Conservation (phyloP, 345 rosid species). For the Linum usitatissimum region DNA sequence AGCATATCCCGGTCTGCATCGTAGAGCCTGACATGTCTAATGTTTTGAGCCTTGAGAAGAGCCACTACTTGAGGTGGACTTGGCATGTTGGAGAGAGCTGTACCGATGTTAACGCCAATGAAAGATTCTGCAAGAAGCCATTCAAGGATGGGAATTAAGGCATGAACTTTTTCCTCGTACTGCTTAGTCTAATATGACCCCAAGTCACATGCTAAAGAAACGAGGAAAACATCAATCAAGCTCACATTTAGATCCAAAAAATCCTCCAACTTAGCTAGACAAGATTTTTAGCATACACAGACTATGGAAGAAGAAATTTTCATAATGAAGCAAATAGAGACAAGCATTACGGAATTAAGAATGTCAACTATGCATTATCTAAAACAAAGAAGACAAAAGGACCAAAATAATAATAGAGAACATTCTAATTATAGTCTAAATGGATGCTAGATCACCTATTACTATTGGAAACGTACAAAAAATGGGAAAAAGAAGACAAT, state of each 20-base stretch:
- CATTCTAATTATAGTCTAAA: not conserved
- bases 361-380: not conserved
- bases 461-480: not conserved
- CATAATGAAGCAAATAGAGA: too few relatives aligned
- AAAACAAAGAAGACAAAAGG: not conserved
- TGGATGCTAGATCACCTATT: not conserved
- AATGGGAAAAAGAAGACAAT: slow-evolving; percentile 1
- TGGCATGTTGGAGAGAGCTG: slow-evolving; percentile 79
- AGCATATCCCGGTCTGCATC: slow-evolving; percentile 83
- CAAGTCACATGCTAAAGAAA: too few relatives aligned
- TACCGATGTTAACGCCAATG: slow-evolving; percentile 87
- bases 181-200: not conserved
- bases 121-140: slow-evolving; percentile 46
- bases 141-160: not conserved
- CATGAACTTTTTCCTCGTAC: not conserved
- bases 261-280: too few relatives aligned
- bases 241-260: not conserved
- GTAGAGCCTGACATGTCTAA: slow-evolving; percentile 64
- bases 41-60: slow-evolving; percentile 78
- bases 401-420: not conserved
- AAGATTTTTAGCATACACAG: not conserved
- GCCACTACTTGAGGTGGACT: slow-evolving; percentile 75
- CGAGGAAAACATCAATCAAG: not conserved
- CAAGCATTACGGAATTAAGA: not conserved
- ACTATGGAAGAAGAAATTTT: not conserved